phyloP scores from a whole-genome alignment of 1,284 basidiomycete species.

The Microbotryum scabiosae region DNA sequence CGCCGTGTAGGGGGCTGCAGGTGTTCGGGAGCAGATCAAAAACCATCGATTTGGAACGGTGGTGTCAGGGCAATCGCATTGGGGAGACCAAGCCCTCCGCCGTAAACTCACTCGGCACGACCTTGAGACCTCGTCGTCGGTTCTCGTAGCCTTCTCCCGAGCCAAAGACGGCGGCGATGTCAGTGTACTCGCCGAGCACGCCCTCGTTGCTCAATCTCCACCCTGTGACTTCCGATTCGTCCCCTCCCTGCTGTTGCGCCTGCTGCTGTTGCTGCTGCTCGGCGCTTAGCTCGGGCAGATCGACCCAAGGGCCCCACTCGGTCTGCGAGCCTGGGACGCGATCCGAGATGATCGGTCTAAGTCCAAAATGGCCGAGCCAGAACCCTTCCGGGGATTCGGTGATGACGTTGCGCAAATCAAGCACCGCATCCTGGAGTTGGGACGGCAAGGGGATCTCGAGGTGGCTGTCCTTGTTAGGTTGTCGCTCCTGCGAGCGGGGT shows the following conservation, averaged over 20 bases:
- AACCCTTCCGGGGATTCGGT: constrained; percentile 36
- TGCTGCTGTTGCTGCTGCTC: too few species aligned
- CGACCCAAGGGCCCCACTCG: constrained; percentile 6
- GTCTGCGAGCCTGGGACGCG: constrained; percentile 3
- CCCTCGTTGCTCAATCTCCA: constrained; percentile 25
- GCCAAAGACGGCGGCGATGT: constrained; percentile 28
- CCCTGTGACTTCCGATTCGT: background rate
- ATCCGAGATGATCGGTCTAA: constrained; percentile 31
- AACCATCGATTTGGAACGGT: too few species aligned
- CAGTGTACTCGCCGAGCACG: constrained; percentile 27
- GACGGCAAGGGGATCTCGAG: constrained; percentile 23
- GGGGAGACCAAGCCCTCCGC: background rate
- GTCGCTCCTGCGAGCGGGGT: background rate
- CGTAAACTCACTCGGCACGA: constrained; percentile 17
- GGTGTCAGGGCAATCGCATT: background rate
- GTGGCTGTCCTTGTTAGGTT: constrained; percentile 9
- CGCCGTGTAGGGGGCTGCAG: constrained; percentile 27
- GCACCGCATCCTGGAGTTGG: constrained; percentile 29
- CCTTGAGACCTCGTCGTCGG: constrained; percentile 24
- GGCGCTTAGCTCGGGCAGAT: background rate
- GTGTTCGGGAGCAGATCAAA: background rate
- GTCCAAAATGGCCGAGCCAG: constrained; percentile 37
- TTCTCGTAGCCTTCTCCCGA: constrained; percentile 9
- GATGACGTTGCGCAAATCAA: constrained; percentile 33
- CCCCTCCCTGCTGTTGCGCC: background rate